Percentiles rank a stretch among this genome's conserved stretches.
These are phyloP conservation scores for Colletotrichum sp. DNA, from an alignment of 2,329 filamentous ascomycete species.

Conservation along the genomic window DNA sequence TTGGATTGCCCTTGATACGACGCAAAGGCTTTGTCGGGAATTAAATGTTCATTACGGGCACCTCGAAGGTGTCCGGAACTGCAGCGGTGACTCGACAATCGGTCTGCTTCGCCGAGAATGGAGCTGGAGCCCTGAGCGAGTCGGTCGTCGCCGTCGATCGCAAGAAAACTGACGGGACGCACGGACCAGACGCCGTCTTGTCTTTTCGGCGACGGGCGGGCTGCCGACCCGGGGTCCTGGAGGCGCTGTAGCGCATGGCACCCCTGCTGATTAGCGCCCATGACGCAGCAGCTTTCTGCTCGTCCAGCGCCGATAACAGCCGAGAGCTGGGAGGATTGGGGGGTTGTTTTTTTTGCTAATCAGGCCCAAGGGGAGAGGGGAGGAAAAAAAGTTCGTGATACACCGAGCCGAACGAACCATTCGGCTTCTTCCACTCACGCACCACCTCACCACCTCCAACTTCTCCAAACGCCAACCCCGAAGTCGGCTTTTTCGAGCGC, in stretches of 20 bases:
- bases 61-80: neutral
- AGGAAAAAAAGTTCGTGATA: conserved; percentile 17
- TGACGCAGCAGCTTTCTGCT: conserved; percentile 10
- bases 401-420: conserved; percentile 6
- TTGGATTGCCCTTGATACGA: neutral
- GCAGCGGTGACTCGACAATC: neutral
- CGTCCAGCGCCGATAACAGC: neutral
- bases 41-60: conserved; percentile 3
- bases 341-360: neutral
- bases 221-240: conserved; percentile 10
- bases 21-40: neutral
- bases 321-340: neutral
- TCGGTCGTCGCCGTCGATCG: neutral
- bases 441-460: neutral
- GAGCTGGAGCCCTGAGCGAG: neutral
- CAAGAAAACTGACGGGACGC: neutral
- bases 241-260: conserved; percentile 1
- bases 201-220: conserved; percentile 1
- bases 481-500: conserved; percentile 5
- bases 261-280: neutral
- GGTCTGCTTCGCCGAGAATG: neutral
- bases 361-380: neutral
- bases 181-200: neutral
- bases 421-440: conserved; percentile 1
- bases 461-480: neutral